Base-by-base conservation (phyloP, 2,329 filamentous ascomycete species). In the Beauveria australis region DNA sequence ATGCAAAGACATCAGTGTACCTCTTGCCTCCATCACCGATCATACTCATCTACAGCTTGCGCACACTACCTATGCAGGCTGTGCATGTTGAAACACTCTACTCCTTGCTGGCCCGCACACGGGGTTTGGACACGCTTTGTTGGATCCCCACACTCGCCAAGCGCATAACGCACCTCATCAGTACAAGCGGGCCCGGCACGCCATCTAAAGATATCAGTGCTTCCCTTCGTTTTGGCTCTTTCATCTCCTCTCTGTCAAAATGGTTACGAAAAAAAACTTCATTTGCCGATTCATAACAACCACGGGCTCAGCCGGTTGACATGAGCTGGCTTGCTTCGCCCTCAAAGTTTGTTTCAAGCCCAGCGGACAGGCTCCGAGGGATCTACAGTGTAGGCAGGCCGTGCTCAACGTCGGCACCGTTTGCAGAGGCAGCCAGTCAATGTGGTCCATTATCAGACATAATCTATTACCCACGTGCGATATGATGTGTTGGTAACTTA, bases 81-180 rank as follows among this genome's bases (percentile, higher is more conserved):
- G 46, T 58, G 55, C 55, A 30, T 30, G 46, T 58, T 51, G 55
- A 58, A 58, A 58, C 55, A 58, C 46, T 58, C 33, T 49, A 19
- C 51, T 43, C 44, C 30, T 19, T 28, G 41, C 16, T 26, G 46
- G 22, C 47, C 46, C 33, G 19, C 46, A 22, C 54, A 47, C 28
- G 37, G 30, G 54, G 43, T 26, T 56, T 18, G 12, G 7, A 33
- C 28, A 8, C 22, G 19, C 51, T 41, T 24, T 58, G 43, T 57
- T 48, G n/a, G 28, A 10, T 57, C 54, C 28, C 43, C 33, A 37
- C 51, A 40, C 33, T 41, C 41, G 41, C 30, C 53, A 33, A 24
- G 24, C 24, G 41, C 10, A 33, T 46, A 14, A 37, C 30, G 26
- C 41, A 12, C 53, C 19, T 6, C 53, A 46, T 22, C 53, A 33